phyloP scores from a whole-genome alignment of 345 rosid genomes.

The Linum usitatissimum region DNA sequence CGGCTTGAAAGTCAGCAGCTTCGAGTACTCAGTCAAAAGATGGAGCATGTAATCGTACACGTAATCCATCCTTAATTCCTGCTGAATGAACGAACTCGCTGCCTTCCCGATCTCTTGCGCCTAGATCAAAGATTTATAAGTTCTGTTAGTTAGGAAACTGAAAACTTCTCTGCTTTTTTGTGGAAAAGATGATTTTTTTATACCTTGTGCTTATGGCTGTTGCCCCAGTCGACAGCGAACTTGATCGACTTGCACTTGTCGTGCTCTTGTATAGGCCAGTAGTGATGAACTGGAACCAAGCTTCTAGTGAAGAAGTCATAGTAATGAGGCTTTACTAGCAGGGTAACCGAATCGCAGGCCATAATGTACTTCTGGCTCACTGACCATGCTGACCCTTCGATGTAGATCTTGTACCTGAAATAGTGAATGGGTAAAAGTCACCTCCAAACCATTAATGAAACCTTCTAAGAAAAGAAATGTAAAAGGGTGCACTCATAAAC shows the following conservation, averaged over 20 bases:
- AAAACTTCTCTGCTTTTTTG: background rate
- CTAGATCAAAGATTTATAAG: constrained; percentile 6
- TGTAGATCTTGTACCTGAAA: constrained; percentile 22
- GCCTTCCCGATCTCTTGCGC: constrained; percentile 25
- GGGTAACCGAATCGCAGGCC: constrained; percentile 19
- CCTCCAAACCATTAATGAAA: no score
- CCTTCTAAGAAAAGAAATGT: no score
- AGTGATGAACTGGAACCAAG: constrained; percentile 15
- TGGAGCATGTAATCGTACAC: constrained; percentile 81
- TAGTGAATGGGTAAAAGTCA: background rate
- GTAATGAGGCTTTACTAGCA: constrained; percentile 22
- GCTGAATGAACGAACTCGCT: constrained; percentile 38
- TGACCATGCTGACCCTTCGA: constrained; percentile 28
- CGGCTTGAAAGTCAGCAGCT: constrained; percentile 50
- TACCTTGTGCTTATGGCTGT: constrained; percentile 17
- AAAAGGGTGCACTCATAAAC: no score
- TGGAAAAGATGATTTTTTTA: background rate
- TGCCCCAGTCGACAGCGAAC: constrained; percentile 26
- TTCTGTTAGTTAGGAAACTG: background rate
- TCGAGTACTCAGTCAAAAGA: constrained; percentile 53
- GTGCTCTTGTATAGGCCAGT: constrained; percentile 19
- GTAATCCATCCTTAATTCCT: constrained; percentile 49
- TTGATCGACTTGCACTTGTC: constrained; percentile 24
- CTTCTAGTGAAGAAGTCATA: constrained; percentile 25
- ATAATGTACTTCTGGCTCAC: constrained; percentile 27